A percentile compares a stretch with the other conserved stretches of the same genome.
Evolutionary conservation across 352 stramenopile genomes (phyloP).

Genomic region (Thraustotheca clavata): DNA sequence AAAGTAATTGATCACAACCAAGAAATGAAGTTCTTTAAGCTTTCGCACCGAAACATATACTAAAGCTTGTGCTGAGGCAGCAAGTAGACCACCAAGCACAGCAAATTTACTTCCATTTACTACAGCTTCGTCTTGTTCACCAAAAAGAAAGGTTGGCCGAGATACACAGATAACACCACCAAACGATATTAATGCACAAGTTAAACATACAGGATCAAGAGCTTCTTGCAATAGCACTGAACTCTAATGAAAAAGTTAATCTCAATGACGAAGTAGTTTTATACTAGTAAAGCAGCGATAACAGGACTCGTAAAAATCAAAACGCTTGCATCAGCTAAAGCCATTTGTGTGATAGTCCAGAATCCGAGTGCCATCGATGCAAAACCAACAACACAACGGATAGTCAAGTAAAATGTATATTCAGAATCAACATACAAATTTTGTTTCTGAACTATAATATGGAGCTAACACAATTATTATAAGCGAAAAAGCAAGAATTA

Average conservation of each 20-base stretch:
- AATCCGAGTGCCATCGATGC: constrained; percentile 39
- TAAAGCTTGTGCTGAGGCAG: constrained; percentile 39
- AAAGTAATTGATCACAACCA: constrained; percentile 15
- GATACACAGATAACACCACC: constrained; percentile 13
- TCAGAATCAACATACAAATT: constrained; percentile 34
- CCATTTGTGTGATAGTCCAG: constrained; percentile 45
- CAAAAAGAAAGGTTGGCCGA: constrained; percentile 10
- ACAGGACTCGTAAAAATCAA: constrained; percentile 61
- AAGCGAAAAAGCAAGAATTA: constrained; percentile 2
- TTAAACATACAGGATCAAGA: neutral
- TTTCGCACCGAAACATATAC: constrained; percentile 65
- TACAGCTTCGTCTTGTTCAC: constrained; percentile 13
- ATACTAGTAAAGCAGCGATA: constrained; percentile 22
- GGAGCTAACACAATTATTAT: neutral
- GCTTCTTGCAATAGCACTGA: neutral
- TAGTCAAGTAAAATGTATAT: constrained; percentile 49
- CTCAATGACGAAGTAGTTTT: neutral
- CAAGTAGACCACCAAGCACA: constrained; percentile 27
- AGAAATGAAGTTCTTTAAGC: constrained; percentile 28
- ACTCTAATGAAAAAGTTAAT: neutral
- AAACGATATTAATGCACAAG: neutral
- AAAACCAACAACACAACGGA: constrained; percentile 38
- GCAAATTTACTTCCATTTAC: constrained; percentile 26
- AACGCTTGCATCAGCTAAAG: constrained; percentile 50
- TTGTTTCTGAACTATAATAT: constrained; percentile 27